These are phyloP conservation scores for Atalantia buxifolia DNA, from an alignment of 345 rosid genomes.

Conservation along the genomic window DNA sequence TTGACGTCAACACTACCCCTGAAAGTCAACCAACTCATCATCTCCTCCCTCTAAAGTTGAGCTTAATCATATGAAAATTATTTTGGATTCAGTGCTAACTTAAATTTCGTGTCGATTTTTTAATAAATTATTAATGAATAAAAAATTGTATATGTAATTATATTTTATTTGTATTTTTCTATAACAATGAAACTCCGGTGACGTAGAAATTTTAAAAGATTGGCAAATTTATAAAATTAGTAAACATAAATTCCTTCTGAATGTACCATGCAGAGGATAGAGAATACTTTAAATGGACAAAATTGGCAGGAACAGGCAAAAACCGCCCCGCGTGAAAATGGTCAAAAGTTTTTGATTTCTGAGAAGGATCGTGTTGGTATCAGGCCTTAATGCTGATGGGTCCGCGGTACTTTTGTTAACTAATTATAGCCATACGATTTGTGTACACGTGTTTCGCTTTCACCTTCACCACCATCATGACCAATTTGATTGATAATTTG, in stretches of 20 bases:
- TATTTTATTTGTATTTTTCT: no score
- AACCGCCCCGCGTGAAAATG: background rate
- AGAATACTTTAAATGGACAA: background rate
- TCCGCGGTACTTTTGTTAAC: background rate
- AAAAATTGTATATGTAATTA: no score
- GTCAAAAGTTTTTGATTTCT: background rate
- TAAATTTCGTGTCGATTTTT: no score
- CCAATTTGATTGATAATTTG: background rate
- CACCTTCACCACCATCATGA: background rate
- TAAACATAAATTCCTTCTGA: no score
- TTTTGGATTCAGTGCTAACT: no score
- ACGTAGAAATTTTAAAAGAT: no score
- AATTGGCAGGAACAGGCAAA: background rate
- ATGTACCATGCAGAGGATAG: no score
- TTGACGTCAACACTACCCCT: constrained; percentile 34
- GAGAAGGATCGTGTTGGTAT: background rate
- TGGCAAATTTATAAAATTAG: no score
- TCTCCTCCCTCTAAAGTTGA: background rate
- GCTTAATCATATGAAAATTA: no score
- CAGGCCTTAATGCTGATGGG: background rate
- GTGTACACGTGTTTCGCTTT: no score
- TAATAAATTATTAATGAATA: no score
- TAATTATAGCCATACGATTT: background rate
- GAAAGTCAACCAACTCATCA: constrained; percentile 22
- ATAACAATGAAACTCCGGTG: no score